Percentiles rank a stretch among this genome's conserved stretches.
Evolutionary conservation across 192 early-diverging fungal genomes (phyloP).

Genomic region (Gaertneriomyces semiglobifer): DNA sequence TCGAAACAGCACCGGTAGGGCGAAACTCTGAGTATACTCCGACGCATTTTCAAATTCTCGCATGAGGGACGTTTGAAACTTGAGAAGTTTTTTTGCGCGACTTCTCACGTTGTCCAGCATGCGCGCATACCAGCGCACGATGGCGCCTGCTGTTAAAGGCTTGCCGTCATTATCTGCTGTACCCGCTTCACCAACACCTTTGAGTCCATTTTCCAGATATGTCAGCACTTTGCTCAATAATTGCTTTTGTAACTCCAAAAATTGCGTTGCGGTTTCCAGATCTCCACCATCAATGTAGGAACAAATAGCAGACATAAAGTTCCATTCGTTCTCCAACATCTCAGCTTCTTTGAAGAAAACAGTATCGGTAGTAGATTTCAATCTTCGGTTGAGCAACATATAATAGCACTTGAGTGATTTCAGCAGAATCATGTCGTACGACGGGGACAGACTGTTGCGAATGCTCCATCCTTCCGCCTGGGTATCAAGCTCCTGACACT

Average conservation of each 20-base stretch:
- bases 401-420: conserved; percentile 75
- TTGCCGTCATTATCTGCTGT: background rate
- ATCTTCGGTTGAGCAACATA: conserved; percentile 60
- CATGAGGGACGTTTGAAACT: conserved; percentile 58
- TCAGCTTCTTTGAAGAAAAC: conserved; percentile 68
- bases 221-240: conserved; percentile 27
- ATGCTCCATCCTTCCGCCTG: conserved; percentile 68
- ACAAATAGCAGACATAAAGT: conserved; percentile 68
- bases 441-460: conserved; percentile 49
- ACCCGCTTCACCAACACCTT: conserved; percentile 12
- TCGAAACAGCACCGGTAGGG: conserved; percentile 53
- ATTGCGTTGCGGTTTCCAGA: conserved; percentile 68
- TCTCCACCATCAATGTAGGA: conserved; percentile 70
- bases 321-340: conserved; percentile 79
- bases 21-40: conserved; percentile 43
- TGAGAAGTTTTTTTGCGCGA: conserved; percentile 60
- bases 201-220: conserved; percentile 22
- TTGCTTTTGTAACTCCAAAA: conserved; percentile 53
- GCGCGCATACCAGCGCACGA: conserved; percentile 61
- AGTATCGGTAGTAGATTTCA: conserved; percentile 55
- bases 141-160: conserved; percentile 28
- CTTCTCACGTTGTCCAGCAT: conserved; percentile 62
- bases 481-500: conserved; percentile 61
- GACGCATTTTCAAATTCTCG: conserved; percentile 76
- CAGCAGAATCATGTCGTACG: conserved; percentile 69